Base-by-base conservation (phyloP, 441 rosid genomes). In the Breynia disticha region DNA sequence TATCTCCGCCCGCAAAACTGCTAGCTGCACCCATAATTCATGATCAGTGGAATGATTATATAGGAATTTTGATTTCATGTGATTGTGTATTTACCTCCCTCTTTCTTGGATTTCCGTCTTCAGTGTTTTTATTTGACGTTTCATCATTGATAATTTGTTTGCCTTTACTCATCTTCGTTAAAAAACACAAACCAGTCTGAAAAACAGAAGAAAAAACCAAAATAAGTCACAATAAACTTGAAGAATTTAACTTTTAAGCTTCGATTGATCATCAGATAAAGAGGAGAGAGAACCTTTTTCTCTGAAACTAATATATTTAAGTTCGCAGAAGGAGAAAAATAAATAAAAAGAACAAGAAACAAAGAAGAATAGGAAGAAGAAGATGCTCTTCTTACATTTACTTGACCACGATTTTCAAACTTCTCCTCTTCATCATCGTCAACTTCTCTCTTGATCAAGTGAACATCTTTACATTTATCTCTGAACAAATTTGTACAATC, bases 131-230 rank as follows among this genome's bases (percentile, higher is more conserved):
- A 1, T 81, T 72, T 15, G 86, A 82, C 7, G 63, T 39, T 37
- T 81, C 84, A 57, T 79, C 82, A 45, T 79, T 83, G 19, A 77
- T 74, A 32, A 68, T 74, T n/a, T 86, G 80, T 56, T 80, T 76
- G 60, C 80, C 83, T 54, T 84, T 72, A 55, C 76, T 60, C 2
- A 67, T 56, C 41, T 78, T 72, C 12, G 81, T 80, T 12, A 68
- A 68, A 66, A 86, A 87, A 59, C 68, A 72, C 68, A 86, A 79
- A n/a, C 89, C 79, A 50, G 80, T 88, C 97, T 86, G 38, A 28
- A 5, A n/a, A 14, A 37, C 18, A 1, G 21, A 10, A 8, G 10
- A 4, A 19, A 7, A 12, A 46, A n/a, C n/a, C 5, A 3, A 49
- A 21, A 5, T 11, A 1, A 4, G 35, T 28, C 1, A 4, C 8